Evolutionary conservation across 2,329 filamentous ascomycete species (phyloP).

Genomic region (Emergomyces orientalis): DNA sequence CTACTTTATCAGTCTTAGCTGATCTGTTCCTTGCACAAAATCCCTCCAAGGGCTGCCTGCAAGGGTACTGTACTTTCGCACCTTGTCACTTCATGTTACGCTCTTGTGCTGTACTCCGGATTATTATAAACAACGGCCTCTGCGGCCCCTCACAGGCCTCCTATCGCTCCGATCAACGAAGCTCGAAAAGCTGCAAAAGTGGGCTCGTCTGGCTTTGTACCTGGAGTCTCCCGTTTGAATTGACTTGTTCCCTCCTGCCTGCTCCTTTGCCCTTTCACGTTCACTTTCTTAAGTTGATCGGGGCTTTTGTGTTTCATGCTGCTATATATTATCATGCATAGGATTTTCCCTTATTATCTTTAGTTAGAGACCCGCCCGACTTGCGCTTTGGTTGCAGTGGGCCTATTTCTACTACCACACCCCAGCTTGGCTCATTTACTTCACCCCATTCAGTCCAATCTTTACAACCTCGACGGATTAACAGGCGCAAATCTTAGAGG

Average conservation of each 20-base stretch:
- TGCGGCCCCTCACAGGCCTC: slow-evolving; percentile 9
- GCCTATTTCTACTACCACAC: background rate
- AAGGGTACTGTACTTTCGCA: slow-evolving; percentile 2
- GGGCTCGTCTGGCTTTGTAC: slow-evolving; percentile 2
- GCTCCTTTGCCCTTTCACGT: background rate
- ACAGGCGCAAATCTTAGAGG: background rate
- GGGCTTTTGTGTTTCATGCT: background rate
- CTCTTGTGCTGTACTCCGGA: background rate
- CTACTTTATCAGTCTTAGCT: slow-evolving; percentile 5
- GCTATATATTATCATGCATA: slow-evolving; percentile 1
- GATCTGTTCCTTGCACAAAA: slow-evolving; percentile 4
- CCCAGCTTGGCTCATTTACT: background rate
- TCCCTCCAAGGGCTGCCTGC: background rate
- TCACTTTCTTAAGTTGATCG: background rate
- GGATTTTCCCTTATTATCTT: slow-evolving; percentile 2
- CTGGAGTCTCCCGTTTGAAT: slow-evolving; percentile 3
- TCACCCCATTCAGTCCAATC: background rate
- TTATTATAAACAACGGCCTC: slow-evolving; percentile 9
- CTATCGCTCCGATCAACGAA: slow-evolving; percentile 4
- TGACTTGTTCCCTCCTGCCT: background rate
- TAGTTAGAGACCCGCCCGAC: slow-evolving; percentile 6
- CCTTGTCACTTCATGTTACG: slow-evolving; percentile 5
- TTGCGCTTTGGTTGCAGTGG: slow-evolving; percentile 1
- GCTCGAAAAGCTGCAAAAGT: slow-evolving; percentile 5
- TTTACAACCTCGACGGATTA: background rate